These are phyloP conservation scores for Phoenix dactylifera DNA, from an alignment of 176 grass and related monocot species.

Conservation along the genomic window DNA sequence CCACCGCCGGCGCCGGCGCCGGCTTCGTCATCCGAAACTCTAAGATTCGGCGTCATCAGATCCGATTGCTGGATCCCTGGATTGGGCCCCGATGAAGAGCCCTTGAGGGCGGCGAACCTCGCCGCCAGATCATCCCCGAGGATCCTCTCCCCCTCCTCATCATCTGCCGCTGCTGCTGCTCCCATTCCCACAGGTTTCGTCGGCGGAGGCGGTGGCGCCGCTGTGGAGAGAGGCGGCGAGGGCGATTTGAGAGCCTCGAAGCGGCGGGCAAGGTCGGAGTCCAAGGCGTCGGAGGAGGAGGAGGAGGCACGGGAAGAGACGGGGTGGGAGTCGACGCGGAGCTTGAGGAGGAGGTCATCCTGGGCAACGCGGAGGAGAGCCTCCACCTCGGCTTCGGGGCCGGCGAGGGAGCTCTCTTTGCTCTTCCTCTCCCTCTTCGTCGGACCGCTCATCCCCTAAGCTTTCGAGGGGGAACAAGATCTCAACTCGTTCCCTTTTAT, in stretches of 20 bases:
- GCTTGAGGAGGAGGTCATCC: constrained; percentile 54
- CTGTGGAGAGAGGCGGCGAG: not conserved
- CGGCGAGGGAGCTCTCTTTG: not conserved
- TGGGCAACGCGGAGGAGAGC: constrained; percentile 53
- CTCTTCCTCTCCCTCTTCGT: too few species aligned
- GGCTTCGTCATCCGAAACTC: not conserved
- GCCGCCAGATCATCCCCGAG: constrained; percentile 39
- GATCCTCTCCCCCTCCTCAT: constrained; percentile 5
- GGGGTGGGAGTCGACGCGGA: constrained; percentile 31
- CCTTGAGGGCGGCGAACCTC: constrained; percentile 51
- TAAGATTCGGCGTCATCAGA: not conserved
- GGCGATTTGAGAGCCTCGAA: constrained; percentile 43
- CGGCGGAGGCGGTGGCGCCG: not conserved
- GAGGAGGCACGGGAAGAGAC: constrained; percentile 21
- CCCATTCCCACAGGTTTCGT: not conserved
- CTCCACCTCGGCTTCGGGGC: constrained; percentile 32
- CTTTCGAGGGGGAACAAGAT: too few species aligned
- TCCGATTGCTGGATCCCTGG: not conserved
- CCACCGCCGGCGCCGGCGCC: not conserved
- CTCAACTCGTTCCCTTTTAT: too few species aligned
- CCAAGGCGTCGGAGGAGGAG: constrained; percentile 21
- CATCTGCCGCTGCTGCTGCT: not conserved
- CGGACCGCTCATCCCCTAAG: too few species aligned
- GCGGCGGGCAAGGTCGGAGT: constrained; percentile 40
- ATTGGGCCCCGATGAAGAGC: constrained; percentile 5